phyloP scores from a whole-genome alignment of 768 basidiomycete species.

The Boletus insuetus region DNA sequence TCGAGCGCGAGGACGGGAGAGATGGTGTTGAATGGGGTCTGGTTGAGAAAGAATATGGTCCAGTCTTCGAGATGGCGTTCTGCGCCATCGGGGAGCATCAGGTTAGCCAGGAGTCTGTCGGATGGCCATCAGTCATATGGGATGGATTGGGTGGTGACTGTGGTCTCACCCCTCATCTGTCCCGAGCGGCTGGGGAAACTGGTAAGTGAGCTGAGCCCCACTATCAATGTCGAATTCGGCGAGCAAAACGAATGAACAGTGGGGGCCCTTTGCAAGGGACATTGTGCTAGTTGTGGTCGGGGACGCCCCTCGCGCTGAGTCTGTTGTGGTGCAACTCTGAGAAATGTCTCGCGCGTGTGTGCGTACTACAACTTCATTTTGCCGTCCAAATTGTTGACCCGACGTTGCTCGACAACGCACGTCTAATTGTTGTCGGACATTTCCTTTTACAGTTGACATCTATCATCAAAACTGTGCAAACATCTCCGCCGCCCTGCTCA shows the following conservation, averaged over 20 bases:
- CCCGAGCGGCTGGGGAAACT: slow-evolving; percentile 93
- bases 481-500: slow-evolving; percentile 26
- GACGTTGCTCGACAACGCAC: slow-evolving; percentile 14
- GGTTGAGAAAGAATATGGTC: slow-evolving; percentile 98
- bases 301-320: not conserved
- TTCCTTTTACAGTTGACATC: slow-evolving; percentile 27
- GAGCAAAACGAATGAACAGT: slow-evolving; percentile 89
- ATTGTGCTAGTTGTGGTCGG: slow-evolving; percentile 35
- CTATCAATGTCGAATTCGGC: slow-evolving; percentile 99
- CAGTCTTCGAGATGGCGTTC: slow-evolving; percentile 94
- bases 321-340: not conserved
- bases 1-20: slow-evolving; percentile 77
- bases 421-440: slow-evolving; percentile 10
- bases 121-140: slow-evolving; percentile 2
- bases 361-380: slow-evolving; percentile 5
- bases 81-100: slow-evolving; percentile 98
- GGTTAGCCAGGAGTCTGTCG: slow-evolving; percentile 82
- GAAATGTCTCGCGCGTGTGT: slow-evolving; percentile 2
- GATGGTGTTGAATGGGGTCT: slow-evolving; percentile 85
- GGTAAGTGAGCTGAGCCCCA: slow-evolving; percentile 90
- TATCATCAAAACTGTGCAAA: slow-evolving; percentile 17
- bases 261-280: slow-evolving; percentile 58
- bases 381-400: not conserved
- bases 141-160: no score
- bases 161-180: slow-evolving; percentile 85